Evolutionary conservation across 1,284 basidiomycete species (phyloP).

Genomic region (Psilocybe mexicana): DNA sequence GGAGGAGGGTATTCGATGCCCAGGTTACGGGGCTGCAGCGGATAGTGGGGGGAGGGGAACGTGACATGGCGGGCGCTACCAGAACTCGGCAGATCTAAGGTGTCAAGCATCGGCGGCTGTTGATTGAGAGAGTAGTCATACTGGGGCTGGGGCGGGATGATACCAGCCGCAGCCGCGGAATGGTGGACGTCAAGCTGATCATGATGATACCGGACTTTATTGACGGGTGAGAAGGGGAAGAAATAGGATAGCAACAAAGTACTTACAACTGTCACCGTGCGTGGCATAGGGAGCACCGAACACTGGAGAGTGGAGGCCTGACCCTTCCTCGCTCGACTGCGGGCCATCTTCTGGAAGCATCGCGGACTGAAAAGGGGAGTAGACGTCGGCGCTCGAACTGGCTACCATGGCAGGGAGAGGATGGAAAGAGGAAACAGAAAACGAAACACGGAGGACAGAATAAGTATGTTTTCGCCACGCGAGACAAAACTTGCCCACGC

Average conservation of each 20-base stretch:
- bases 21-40: conserved; percentile 40
- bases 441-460: conserved; percentile 22
- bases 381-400: conserved; percentile 52
- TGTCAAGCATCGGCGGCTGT: conserved; percentile 47
- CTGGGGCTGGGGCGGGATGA: conserved; percentile 48
- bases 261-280: conserved; percentile 49
- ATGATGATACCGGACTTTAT: conserved; percentile 72
- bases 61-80: conserved; percentile 36
- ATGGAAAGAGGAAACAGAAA: conserved; percentile 12
- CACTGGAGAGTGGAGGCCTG: conserved; percentile 68
- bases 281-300: conserved; percentile 52
- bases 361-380: conserved; percentile 50
- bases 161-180: conserved; percentile 39
- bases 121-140: conserved; percentile 47
- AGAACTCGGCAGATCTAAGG: conserved; percentile 40
- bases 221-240: conserved; percentile 45
- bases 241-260: conserved; percentile 40
- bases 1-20: conserved; percentile 41
- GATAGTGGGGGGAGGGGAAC: conserved; percentile 36
- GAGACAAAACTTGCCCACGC: conserved; percentile 36
- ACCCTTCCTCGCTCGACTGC: conserved; percentile 71
- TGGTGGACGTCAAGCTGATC: conserved; percentile 51
- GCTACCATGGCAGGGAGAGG: conserved; percentile 47
- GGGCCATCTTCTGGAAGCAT: conserved; percentile 60
- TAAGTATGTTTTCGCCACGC: conserved; percentile 31